Percentiles rank a stretch among this genome's conserved stretches.
phyloP scores from a whole-genome alignment of 139 green algal genomes.

The Edaphochlamys debaryana region DNA sequence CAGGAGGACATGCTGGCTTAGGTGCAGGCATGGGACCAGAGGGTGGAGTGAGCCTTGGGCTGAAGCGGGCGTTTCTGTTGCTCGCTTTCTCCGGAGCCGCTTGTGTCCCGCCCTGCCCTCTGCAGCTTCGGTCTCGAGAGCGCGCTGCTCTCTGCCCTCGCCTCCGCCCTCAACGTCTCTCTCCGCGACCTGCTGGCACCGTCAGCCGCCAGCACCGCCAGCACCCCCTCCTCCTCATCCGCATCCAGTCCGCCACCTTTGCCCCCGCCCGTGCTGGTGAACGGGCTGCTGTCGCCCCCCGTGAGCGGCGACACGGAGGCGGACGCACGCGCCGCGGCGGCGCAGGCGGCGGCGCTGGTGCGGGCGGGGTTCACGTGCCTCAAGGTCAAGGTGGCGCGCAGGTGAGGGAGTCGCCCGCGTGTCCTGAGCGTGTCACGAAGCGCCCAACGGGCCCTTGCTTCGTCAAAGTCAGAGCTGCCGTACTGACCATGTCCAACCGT shows the following conservation, averaged over 20 bases:
- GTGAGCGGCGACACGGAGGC: background rate
- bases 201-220: background rate
- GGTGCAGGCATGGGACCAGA: too few species aligned
- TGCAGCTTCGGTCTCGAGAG: constrained; percentile 78
- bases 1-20: too few species aligned
- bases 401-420: constrained; percentile 22
- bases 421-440: too few species aligned
- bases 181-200: constrained; percentile 35
- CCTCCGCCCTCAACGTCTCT: constrained; percentile 32
- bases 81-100: too few species aligned
- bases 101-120: background rate
- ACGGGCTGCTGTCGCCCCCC: constrained; percentile 48
- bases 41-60: too few species aligned
- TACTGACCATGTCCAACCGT: too few species aligned
- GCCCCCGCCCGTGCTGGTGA: constrained; percentile 23
- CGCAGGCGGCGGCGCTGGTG: constrained; percentile 42
- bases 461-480: too few species aligned
- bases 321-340: constrained; percentile 23
- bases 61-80: too few species aligned
- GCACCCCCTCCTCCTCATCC: background rate
- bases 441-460: too few species aligned
- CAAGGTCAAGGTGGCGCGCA: constrained; percentile 93
- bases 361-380: constrained; percentile 68
- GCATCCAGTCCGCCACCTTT: constrained; percentile 20
- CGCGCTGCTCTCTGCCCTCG: constrained; percentile 77